phyloP scores from a whole-genome alignment of 768 basidiomycete genomes.

The Glaciozyma antarctica region DNA sequence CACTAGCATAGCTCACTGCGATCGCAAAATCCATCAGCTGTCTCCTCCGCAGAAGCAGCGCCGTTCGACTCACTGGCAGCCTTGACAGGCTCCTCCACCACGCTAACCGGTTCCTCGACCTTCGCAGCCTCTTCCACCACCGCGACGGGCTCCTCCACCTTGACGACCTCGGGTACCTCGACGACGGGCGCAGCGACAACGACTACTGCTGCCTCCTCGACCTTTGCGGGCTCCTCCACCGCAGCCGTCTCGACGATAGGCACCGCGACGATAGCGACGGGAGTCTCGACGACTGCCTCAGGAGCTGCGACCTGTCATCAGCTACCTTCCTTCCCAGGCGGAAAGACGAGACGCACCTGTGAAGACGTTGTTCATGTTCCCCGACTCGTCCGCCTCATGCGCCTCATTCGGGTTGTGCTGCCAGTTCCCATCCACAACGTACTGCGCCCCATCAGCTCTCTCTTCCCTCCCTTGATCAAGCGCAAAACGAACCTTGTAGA shows the following conservation, averaged over 20 bases:
- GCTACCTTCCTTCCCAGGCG: neutral
- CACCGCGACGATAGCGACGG: neutral
- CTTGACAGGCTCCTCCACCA: neutral
- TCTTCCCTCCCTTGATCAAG: neutral
- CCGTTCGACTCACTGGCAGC: neutral
- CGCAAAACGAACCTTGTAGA: slow-evolving; percentile 50
- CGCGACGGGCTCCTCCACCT: neutral
- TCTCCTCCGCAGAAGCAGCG: neutral
- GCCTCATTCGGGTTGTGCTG: slow-evolving; percentile 47
- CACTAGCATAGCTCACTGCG: no score
- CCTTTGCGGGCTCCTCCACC: neutral
- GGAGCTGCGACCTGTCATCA: neutral
- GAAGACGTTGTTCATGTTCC: slow-evolving; percentile 62
- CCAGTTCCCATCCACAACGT: slow-evolving; percentile 67
- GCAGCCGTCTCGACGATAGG: neutral
- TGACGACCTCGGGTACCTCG: neutral
- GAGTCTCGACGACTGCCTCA: neutral
- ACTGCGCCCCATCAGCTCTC: slow-evolving; percentile 36
- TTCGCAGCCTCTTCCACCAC: neutral
- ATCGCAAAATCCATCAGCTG: neutral
- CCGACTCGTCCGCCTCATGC: slow-evolving; percentile 53
- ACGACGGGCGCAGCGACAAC: neutral
- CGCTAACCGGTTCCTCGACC: neutral
- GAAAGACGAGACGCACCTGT: neutral
- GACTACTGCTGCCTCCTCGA: neutral